Conservation (phyloP, 192 early-diverging fungal genomes). For the Piromyces finnis region DNA sequence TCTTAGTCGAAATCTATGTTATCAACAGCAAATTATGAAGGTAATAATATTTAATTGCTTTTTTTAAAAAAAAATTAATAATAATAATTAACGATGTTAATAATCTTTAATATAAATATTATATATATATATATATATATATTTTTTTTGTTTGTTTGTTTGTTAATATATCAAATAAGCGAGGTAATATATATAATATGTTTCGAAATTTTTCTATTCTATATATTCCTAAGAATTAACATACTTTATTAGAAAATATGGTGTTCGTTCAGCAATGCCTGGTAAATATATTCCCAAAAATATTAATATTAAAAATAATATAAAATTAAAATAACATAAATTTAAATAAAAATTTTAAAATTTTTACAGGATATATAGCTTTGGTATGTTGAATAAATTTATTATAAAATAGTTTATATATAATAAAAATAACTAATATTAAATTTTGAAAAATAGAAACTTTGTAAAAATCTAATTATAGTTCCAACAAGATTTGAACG, state of each 20-base stretch:
- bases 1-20: slow-evolving; percentile 17
- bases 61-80: not conserved
- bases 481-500: slow-evolving; percentile 25
- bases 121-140: too few species aligned
- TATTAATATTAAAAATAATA: too few species aligned
- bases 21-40: slow-evolving; percentile 47
- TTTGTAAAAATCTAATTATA: slow-evolving; percentile 39
- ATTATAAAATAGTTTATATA: too few species aligned
- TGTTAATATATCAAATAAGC: too few species aligned
- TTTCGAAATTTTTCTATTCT: too few species aligned
- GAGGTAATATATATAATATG: too few species aligned
- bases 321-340: too few species aligned
- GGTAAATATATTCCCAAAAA: not conserved
- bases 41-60: slow-evolving; percentile 1
- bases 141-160: too few species aligned
- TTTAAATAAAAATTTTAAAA: too few species aligned
- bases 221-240: too few species aligned
- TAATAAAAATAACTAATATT: too few species aligned
- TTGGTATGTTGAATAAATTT: slow-evolving; percentile 4
- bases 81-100: not conserved
- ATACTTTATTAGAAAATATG: too few species aligned
- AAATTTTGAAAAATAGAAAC: slow-evolving; percentile 10
- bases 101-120: not conserved
- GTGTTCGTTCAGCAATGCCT: slow-evolving; percentile 51
- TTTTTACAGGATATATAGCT: slow-evolving; percentile 31